Evolutionary conservation across 2,329 filamentous ascomycete genomes (phyloP).

Genomic region (Phialophora tarda): DNA sequence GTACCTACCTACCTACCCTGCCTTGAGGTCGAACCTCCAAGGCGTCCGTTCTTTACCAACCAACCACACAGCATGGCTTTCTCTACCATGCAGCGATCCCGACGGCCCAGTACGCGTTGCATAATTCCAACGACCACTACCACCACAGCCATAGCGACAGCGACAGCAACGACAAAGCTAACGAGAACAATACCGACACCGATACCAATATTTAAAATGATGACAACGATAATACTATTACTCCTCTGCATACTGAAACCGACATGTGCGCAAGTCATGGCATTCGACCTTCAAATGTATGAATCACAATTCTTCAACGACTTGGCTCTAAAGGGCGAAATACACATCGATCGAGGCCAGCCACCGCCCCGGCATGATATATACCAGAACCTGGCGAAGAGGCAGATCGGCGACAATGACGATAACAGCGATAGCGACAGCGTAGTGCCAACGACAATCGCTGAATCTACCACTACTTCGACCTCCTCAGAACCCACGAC

Average conservation of each 20-base stretch:
- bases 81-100: slow-evolving; percentile 40
- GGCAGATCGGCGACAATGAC: slow-evolving; percentile 20
- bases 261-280: slow-evolving; percentile 21
- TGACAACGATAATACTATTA: slow-evolving; percentile 32
- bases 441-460: slow-evolving; percentile 23
- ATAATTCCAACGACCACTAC: background rate
- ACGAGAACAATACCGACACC: background rate
- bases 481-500: slow-evolving; percentile 17
- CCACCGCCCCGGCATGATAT: slow-evolving; percentile 22
- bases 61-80: slow-evolving; percentile 7
- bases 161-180: background rate
- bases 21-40: slow-evolving; percentile 4
- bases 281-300: slow-evolving; percentile 21
- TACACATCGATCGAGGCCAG: slow-evolving; percentile 34
- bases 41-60: slow-evolving; percentile 20
- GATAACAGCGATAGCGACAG: slow-evolving; percentile 5
- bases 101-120: slow-evolving; percentile 25
- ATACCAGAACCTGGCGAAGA: slow-evolving; percentile 23
- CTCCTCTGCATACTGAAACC: slow-evolving; percentile 23
- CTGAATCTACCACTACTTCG: slow-evolving; percentile 7
- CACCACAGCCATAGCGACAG: background rate
- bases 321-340: slow-evolving; percentile 32
- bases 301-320: slow-evolving; percentile 28
- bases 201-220: background rate
- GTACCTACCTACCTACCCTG: slow-evolving; percentile 1